Percentiles rank a stretch among this genome's conserved stretches.
phyloP scores from a whole-genome alignment of 1,139 yeast genomes.

The Saccharomyces uvarum region DNA sequence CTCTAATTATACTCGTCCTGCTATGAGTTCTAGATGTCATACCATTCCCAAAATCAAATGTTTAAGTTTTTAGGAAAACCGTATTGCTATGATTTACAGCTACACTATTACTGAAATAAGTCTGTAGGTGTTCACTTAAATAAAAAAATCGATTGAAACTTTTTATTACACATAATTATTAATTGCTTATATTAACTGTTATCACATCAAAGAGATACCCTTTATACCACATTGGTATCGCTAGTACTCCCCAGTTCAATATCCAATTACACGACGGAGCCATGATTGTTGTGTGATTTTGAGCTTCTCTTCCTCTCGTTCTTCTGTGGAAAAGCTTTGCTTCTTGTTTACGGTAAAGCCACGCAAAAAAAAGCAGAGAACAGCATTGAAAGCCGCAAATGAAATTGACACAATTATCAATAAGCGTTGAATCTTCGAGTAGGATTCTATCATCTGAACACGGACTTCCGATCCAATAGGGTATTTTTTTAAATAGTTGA shows the following conservation, averaged over 20 bases:
- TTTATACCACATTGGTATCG: no score
- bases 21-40: no score
- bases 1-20: no score
- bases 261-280: not conserved
- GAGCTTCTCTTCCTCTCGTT: not conserved
- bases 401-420: not conserved
- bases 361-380: not conserved
- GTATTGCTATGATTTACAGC: no score
- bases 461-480: not conserved
- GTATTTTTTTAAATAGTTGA: not conserved
- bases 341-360: not conserved
- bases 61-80: no score
- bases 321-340: not conserved
- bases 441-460: not conserved
- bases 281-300: not conserved
- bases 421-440: not conserved
- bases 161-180: not conserved
- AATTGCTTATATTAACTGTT: not conserved
- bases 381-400: not conserved
- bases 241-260: not conserved
- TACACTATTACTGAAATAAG: not conserved
- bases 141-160: not conserved
- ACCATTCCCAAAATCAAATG: no score
- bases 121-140: not conserved
- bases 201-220: not conserved